These are phyloP conservation scores for Pleurotus tuber-regium DNA, from an alignment of 768 basidiomycete species.

Conservation along the genomic window DNA sequence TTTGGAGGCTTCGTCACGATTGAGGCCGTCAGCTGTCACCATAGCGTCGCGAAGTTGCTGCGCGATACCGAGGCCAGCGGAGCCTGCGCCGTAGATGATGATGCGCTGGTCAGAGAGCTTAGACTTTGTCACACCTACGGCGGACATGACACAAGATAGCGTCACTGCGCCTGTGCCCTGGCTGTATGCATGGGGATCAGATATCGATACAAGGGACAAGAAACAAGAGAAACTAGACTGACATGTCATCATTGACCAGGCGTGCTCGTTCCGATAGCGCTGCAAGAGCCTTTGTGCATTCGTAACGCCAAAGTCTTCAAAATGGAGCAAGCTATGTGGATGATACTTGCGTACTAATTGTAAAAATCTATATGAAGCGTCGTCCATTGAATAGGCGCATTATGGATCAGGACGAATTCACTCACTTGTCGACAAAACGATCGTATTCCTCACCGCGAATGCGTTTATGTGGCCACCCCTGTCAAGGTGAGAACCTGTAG, in stretches of 20 bases:
- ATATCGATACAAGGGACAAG: not conserved
- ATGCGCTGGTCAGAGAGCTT: slow-evolving; percentile 73
- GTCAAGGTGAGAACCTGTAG: not conserved
- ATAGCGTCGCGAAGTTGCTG: slow-evolving; percentile 78
- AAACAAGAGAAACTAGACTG: slow-evolving; percentile 14
- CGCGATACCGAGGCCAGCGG: slow-evolving; percentile 80
- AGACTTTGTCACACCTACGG: slow-evolving; percentile 60
- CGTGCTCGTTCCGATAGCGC: slow-evolving; percentile 58
- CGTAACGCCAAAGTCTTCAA: slow-evolving; percentile 81
- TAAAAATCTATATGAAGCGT: slow-evolving; percentile 52
- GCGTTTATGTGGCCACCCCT: slow-evolving; percentile 76
- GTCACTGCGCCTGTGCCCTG: slow-evolving; percentile 80
- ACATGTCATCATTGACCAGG: slow-evolving; percentile 88
- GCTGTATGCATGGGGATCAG: slow-evolving; percentile 29
- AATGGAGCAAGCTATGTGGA: slow-evolving; percentile 68
- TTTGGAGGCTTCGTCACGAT: slow-evolving; percentile 55
- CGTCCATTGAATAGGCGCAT: not conserved
- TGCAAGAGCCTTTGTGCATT: slow-evolving; percentile 72
- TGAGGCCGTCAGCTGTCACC: slow-evolving; percentile 48
- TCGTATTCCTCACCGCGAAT: slow-evolving; percentile 78
- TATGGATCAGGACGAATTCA: not conserved
- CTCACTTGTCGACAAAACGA: slow-evolving; percentile 70
- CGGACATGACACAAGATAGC: slow-evolving; percentile 65
- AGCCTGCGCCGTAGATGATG: slow-evolving; percentile 78
- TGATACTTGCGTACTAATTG: slow-evolving; percentile 73